phyloP scores from a whole-genome alignment of 192 early-diverging fungal genomes.

The Piromyces sp. region DNA sequence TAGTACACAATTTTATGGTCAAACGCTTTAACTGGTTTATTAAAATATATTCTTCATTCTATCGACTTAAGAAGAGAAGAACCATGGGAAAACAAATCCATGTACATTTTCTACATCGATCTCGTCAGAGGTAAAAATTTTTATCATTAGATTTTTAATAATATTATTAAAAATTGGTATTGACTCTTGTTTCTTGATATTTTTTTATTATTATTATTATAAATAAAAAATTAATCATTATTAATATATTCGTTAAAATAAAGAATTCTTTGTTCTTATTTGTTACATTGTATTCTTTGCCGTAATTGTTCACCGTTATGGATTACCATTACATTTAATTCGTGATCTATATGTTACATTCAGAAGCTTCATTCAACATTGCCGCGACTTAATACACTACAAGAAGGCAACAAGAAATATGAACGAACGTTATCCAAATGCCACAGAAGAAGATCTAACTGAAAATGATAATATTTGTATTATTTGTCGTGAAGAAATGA shows the following conservation, averaged over 20 bases:
- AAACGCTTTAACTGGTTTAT: conserved; percentile 48
- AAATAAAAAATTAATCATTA: no score
- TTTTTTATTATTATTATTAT: no score
- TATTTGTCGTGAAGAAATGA: conserved; percentile 96
- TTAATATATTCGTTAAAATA: background rate
- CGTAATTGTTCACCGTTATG: conserved; percentile 63
- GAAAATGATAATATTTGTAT: conserved; percentile 67
- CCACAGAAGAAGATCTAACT: conserved; percentile 61
- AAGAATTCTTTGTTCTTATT: conserved; percentile 77
- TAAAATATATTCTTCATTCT: conserved; percentile 74
- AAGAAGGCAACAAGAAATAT: conserved; percentile 88
- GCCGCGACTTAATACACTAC: conserved; percentile 76
- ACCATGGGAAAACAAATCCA: conserved; percentile 88
- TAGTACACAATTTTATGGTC: conserved; percentile 77
- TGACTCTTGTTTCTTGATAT: no score
- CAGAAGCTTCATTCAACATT: conserved; percentile 76
- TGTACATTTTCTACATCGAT: conserved; percentile 82
- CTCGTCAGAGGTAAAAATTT: conserved; percentile 57
- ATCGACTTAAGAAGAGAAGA: conserved; percentile 56
- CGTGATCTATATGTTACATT: conserved; percentile 90
- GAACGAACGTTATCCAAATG: conserved; percentile 88
- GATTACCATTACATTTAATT: conserved; percentile 84
- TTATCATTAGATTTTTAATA: no score
- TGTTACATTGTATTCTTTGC: conserved; percentile 79
- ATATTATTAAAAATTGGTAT: no score